Evolutionary conservation across 73 alveolate genomes (phyloP), one percentile per base, ranked within the genome.

Genomic region (Paramecium octaurelia): DNA sequence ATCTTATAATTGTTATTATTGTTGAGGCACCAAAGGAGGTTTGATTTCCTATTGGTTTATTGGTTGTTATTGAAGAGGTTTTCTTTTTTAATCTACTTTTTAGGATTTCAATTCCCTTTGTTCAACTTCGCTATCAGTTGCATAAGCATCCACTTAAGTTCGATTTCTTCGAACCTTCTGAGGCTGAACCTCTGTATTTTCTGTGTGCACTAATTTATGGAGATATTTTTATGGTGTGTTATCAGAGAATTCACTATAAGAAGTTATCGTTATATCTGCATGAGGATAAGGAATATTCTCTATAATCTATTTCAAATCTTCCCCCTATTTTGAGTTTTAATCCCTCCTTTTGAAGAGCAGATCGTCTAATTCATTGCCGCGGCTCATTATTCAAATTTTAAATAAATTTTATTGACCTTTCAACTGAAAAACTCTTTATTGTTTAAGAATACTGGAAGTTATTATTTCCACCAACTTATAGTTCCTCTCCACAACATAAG

Each of bases 211-310:
- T 35, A 40, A 43, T 73, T 42, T 44, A 48, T 48, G 43, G n/a
- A 44, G 46, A 24, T 80, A 44, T 80, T 80, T 80, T n/a, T 80
- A 46, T 18, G 91, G 91, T 18, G 91, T 80, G 75, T 80, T 80
- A 23, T 80, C 91, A 2, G 91, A 80, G n/a, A 80, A 80, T 44
- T 80, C 91, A 35, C 91, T 80, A 48, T 80, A 80, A 44, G 91
- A 80, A 18, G 76, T 80, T 24, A 80, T 80, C 4, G 91, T 80
- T 20, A 42, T 44, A 44, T 80, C 91, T 64, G 84, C 84, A 80
- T 80, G 70, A 18, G 70, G 91, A 42, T 23, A 42, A 46, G 70
- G 75, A 73, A 73, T 73, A 21, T 34, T 73, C 34, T 73, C 87
- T 20, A 73, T 73, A 9, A 73, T 36, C 59, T 73, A 73, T 38